Base-by-base conservation (phyloP, 2,329 filamentous ascomycete genomes). In the Amesomyces nigricolor region DNA sequence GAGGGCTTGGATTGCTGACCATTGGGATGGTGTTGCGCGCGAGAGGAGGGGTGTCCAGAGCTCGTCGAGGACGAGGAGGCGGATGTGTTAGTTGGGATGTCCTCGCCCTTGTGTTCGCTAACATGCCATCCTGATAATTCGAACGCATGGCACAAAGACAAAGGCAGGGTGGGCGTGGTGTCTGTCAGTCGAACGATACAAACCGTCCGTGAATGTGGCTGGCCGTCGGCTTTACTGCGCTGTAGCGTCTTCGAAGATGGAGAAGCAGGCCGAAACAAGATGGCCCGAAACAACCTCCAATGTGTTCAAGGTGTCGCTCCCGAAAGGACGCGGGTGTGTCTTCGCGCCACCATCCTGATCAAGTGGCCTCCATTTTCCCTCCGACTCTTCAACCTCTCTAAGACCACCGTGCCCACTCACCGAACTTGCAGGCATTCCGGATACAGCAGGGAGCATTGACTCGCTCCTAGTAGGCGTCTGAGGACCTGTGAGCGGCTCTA, bases 1-100 rank as follows among this genome's bases (percentile, higher is more conserved):
- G 5, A 69, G 59, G 1, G 43, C 35, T 52, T 69, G 63, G 5
- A 66, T 17, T 1, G 52, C 37, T 1, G 62, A 57, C 64, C 65
- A 66, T 22, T 66, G 61, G 8, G 38, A 3, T 11, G 32, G 2
- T 13, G 48, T 35, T 10, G 60, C 32, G 0, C 35, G 5, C 9
- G 57, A 32, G 14, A 63, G 46, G 0, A 63, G 26, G 0, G 61
- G 44, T 1, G n/a, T 44, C 40, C 35, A 47, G 4, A 57, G 47
- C 17, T 57, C 55, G 51, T 57, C 55, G 19, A 54, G 51, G 2
- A 57, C 47, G 2, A 57, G 43, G 10, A 58, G 40, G 2, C 17
- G 17, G 17, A 19, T 3, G 17, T 19, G 17, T 19, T n/a, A n/a
- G n/a, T n/a, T n/a, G n/a, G n/a, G n/a, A n/a, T n/a, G n/a, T n/a